phyloP scores from a whole-genome alignment of 495 filamentous ascomycete species.

The Penicillium canescens region DNA sequence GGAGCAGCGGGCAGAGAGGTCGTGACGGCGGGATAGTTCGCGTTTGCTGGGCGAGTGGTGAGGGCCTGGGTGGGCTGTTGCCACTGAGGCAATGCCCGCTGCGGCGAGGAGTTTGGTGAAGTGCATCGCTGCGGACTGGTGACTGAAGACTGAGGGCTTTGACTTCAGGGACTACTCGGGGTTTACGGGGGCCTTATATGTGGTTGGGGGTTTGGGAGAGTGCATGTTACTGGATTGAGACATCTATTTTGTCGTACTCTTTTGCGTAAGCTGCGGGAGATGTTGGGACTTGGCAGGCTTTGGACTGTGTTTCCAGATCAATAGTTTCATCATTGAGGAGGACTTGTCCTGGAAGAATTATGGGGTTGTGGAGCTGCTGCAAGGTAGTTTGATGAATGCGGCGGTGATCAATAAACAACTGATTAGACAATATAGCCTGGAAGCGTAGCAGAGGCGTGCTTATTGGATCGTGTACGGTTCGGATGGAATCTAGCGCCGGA shows the following conservation, averaged over 20 bases:
- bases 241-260: background rate
- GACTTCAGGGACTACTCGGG: background rate
- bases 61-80: constrained; percentile 1
- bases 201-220: background rate
- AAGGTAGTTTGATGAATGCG: background rate
- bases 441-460: background rate
- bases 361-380: background rate
- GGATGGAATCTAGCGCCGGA: background rate
- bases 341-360: background rate
- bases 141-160: no score
- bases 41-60: background rate
- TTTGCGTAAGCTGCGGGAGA: background rate
- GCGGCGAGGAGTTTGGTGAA: background rate
- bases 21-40: background rate
- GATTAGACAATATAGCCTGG: background rate
- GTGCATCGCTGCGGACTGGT: background rate
- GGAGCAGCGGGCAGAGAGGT: background rate
- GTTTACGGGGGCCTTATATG: background rate
- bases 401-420: background rate
- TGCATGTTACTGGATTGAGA: background rate
- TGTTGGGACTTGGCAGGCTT: background rate
- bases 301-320: background rate
- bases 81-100: background rate
- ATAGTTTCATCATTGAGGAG: background rate
- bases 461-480: background rate